Evolutionary conservation across 805 yeast species (phyloP).

Genomic region (Jamesozyma spencerorum): DNA sequence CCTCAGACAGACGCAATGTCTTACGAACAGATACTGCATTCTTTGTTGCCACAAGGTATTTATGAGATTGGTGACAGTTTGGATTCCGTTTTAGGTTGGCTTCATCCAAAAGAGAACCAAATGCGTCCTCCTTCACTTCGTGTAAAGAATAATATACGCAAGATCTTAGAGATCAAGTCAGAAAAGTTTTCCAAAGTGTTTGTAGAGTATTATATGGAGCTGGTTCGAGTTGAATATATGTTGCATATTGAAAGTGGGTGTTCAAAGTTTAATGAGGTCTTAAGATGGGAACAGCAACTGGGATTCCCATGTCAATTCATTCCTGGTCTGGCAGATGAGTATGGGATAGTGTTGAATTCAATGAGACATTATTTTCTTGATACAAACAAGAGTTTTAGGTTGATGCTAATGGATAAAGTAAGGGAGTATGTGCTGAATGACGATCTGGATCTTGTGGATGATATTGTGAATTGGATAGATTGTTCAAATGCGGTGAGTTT

Average conservation of each 20-base stretch:
- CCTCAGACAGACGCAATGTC: background rate
- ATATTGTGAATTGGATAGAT: conserved; percentile 20
- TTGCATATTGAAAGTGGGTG: background rate
- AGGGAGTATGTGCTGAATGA: conserved; percentile 16
- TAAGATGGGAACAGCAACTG: conserved; percentile 17
- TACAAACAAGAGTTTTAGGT: conserved; percentile 10
- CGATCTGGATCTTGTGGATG: conserved; percentile 19
- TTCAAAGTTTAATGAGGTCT: conserved; percentile 5
- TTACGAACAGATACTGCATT: conserved; percentile 3
- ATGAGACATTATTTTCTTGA: conserved; percentile 23
- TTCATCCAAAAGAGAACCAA: conserved; percentile 22
- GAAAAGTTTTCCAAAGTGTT: conserved; percentile 1
- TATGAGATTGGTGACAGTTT: conserved; percentile 14
- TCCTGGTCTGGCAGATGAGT: conserved; percentile 9
- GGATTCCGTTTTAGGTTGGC: conserved; percentile 19
- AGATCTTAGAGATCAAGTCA: conserved; percentile 3
- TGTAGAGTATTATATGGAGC: conserved; percentile 14
- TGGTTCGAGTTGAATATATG: conserved; percentile 21
- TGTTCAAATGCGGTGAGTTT: conserved; percentile 10
- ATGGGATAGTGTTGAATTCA: conserved; percentile 14
- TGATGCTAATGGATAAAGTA: conserved; percentile 9
- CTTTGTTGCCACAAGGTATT: background rate
- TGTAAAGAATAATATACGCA: conserved; percentile 12
- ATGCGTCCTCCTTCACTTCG: conserved; percentile 22
- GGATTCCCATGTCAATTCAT: conserved; percentile 19